Percentiles rank a stretch among this genome's conserved stretches.
These are phyloP conservation scores for Phragmites australis DNA, from an alignment of 176 grass and related monocot genomes.

Conservation along the genomic window DNA sequence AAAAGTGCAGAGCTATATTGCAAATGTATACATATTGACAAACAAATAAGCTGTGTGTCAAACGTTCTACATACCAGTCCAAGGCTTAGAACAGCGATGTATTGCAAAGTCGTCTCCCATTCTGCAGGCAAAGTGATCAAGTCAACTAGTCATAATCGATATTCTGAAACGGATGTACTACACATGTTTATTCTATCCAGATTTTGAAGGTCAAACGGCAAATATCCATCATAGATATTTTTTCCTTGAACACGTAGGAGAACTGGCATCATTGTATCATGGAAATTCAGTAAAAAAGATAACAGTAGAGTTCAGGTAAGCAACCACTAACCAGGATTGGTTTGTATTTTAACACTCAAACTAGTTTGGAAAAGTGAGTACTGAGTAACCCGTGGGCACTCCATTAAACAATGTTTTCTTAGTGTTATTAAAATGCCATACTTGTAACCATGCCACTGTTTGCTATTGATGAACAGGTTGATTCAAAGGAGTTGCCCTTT, in stretches of 20 bases:
- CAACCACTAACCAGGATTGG: background rate
- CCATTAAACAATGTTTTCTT: conserved; percentile 1
- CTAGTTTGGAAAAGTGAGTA: background rate
- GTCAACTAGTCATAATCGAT: conserved; percentile 10
- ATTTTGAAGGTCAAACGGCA: background rate
- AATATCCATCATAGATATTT: background rate
- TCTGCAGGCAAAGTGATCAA: conserved; percentile 46
- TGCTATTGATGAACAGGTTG: background rate
- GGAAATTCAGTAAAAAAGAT: too few species aligned
- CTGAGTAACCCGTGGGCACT: background rate
- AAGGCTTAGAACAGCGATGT: conserved; percentile 78
- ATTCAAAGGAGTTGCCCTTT: background rate
- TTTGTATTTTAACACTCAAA: background rate
- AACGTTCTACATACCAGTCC: conserved; percentile 56
- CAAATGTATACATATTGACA: background rate
- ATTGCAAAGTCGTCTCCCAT: conserved; percentile 83
- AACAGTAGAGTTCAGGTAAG: background rate
- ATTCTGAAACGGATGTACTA: background rate
- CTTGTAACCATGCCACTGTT: background rate
- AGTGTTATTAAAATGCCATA: conserved; percentile 1
- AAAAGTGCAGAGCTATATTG: background rate
- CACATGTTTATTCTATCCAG: background rate
- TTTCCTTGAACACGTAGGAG: too few species aligned
- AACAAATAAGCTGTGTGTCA: background rate
- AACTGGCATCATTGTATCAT: too few species aligned